These are phyloP conservation scores for Ampelomyces quisqualis DNA, from an alignment of 2,329 filamentous ascomycete genomes.

Conservation along the genomic window DNA sequence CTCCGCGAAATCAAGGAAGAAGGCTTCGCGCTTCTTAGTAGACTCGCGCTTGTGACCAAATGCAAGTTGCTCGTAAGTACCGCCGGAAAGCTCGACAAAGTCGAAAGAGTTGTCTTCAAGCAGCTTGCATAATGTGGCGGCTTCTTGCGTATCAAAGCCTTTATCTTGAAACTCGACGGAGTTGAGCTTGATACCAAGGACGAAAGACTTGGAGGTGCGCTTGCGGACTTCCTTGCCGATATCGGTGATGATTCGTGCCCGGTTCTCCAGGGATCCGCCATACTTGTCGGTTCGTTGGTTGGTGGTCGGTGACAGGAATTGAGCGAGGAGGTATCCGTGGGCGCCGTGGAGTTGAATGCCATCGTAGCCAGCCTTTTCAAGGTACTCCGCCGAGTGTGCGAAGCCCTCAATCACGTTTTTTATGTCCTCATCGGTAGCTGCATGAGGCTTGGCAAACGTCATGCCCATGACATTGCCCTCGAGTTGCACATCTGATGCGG, in stretches of 20 bases:
- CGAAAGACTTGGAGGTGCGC: constrained; percentile 44
- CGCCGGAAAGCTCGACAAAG: constrained; percentile 62
- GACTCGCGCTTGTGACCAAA: constrained; percentile 57
- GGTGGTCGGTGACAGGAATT: constrained; percentile 48
- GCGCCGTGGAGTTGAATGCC: constrained; percentile 52
- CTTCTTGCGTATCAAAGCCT: constrained; percentile 55
- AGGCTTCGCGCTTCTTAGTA: constrained; percentile 58
- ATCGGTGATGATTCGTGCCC: constrained; percentile 46
- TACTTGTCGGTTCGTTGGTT: constrained; percentile 49
- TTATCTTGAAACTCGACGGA: constrained; percentile 57
- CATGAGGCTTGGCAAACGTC: constrained; percentile 56
- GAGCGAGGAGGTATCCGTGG: constrained; percentile 50
- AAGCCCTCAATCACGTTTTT: constrained; percentile 59
- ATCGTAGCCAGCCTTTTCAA: constrained; percentile 61
- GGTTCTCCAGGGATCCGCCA: constrained; percentile 48
- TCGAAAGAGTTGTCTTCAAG: constrained; percentile 55
- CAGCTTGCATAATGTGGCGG: constrained; percentile 50
- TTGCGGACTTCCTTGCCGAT: constrained; percentile 43
- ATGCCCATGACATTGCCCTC: constrained; percentile 44
- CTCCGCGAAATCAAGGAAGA: constrained; percentile 62
- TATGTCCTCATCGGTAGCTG: constrained; percentile 58
- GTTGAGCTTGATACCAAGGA: constrained; percentile 61
- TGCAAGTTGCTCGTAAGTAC: constrained; percentile 59
- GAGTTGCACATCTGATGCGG: constrained; percentile 49
- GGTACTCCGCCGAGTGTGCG: constrained; percentile 62